Conservation (phyloP, 192 early-diverging fungal genomes). For the Podila verticillata region DNA sequence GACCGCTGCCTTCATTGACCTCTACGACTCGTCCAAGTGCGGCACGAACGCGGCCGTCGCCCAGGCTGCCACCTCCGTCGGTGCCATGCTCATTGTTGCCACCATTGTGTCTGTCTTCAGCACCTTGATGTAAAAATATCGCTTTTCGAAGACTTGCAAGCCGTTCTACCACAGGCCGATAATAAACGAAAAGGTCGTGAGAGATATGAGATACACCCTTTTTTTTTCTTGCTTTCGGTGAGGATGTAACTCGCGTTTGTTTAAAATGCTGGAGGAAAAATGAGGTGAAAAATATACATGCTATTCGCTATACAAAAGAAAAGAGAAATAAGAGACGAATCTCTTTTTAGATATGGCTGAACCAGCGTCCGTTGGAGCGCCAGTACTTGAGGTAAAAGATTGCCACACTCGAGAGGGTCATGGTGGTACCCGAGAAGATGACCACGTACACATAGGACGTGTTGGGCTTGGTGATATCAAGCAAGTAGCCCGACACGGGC, state of each 20-base stretch:
- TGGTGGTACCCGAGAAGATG: constrained; percentile 37
- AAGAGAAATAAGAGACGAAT: background rate
- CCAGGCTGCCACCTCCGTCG: constrained; percentile 22
- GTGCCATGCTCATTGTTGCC: constrained; percentile 12
- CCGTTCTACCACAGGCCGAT: background rate
- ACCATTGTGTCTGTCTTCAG: constrained; percentile 24
- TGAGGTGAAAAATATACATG: background rate
- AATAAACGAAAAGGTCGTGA: too few species aligned
- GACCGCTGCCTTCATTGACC: constrained; percentile 24
- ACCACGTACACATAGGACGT: constrained; percentile 44
- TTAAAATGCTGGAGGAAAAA: background rate
- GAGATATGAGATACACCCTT: too few species aligned
- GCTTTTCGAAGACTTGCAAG: background rate
- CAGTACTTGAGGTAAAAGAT: constrained; percentile 49
- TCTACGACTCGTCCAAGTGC: constrained; percentile 32
- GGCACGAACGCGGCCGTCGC: constrained; percentile 14
- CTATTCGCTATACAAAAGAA: background rate
- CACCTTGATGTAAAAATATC: constrained; percentile 24
- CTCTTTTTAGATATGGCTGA: constrained; percentile 25
- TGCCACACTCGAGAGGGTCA: constrained; percentile 43
- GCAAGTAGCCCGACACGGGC: constrained; percentile 34
- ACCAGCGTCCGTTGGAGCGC: constrained; percentile 47
- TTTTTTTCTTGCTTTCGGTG: too few species aligned
- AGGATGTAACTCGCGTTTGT: too few species aligned
- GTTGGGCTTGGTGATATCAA: constrained; percentile 42